Conservation (phyloP, 1,284 basidiomycete genomes). For the Boletus sp. region DNA sequence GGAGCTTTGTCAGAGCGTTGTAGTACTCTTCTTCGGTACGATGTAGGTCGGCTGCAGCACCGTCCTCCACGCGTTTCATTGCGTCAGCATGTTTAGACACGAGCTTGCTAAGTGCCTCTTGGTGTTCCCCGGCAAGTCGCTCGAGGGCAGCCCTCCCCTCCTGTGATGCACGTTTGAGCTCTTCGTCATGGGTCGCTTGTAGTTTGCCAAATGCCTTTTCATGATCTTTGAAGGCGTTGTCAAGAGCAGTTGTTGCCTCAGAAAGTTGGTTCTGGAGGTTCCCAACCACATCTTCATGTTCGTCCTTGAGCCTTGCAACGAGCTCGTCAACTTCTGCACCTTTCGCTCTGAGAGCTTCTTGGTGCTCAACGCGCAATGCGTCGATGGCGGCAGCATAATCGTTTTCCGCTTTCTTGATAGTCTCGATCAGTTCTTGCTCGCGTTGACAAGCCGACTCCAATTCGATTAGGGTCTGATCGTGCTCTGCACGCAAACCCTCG, state of each 20-base stretch:
- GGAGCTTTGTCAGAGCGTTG: constrained; percentile 67
- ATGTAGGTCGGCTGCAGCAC: constrained; percentile 49
- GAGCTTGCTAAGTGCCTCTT: constrained; percentile 45
- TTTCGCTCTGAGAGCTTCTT: constrained; percentile 49
- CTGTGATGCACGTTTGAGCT: constrained; percentile 43
- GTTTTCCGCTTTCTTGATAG: constrained; percentile 48
- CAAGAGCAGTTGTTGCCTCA: constrained; percentile 39
- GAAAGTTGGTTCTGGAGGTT: constrained; percentile 44
- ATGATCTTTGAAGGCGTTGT: constrained; percentile 49
- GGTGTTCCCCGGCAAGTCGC: constrained; percentile 49
- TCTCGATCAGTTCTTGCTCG: constrained; percentile 51
- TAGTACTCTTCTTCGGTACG: constrained; percentile 78
- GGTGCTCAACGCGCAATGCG: constrained; percentile 51
- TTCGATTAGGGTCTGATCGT: constrained; percentile 47
- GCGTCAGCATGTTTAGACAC: constrained; percentile 50
- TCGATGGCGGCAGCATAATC: constrained; percentile 47
- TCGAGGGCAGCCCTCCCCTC: constrained; percentile 48
- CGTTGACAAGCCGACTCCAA: constrained; percentile 55
- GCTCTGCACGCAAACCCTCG: constrained; percentile 63
- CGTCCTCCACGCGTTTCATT: constrained; percentile 59
- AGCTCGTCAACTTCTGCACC: constrained; percentile 49
- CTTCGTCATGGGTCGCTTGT: constrained; percentile 44
- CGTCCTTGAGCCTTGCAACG: constrained; percentile 41
- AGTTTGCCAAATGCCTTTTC: constrained; percentile 49
- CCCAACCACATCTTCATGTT: constrained; percentile 35